Base-by-base conservation (phyloP, 179 eudicot species). In the Patellifolia procumbens region DNA sequence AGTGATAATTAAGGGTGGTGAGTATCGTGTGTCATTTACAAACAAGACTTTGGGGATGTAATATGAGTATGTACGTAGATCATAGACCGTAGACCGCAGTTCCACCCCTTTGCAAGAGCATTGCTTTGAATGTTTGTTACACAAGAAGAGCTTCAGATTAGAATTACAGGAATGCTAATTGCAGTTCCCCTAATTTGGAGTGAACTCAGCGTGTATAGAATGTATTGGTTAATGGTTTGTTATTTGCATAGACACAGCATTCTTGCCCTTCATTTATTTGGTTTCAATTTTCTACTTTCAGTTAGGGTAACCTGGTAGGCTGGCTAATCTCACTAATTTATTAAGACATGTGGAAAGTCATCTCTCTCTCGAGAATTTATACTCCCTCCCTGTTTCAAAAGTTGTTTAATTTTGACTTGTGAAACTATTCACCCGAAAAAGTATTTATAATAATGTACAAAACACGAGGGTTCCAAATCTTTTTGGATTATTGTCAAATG, bases 1-100 rank as follows among this genome's bases (percentile, higher is more conserved):
- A 13, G 28, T 37, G 61, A 13, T 34, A 13, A 17, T 55, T 55
- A 13, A 58, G 49, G 58, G 16, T 65, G 37, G 35, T 64, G 65
- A 11, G 69, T 32, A 32, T 63, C 17, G 68, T 63, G 17, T 31
- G 29, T 20, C 15, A 20, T 29, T 48, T 61, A 7, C n/a, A 42
- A 20, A 55, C 60, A 37, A 22, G 29, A 37, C 45, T 74, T 46
- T 19, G 35, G 74, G 64, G 75, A 11, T 24, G 46, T 64, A 20
- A 64, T 39, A 12, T n/a, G 51, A n/a, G 51, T 6, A 34, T n/a
- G 26, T 35, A 63, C 12, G 35, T 6, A 53, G 26, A n/a, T 2
- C n/a, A n/a, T 61, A 31, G 32, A 31, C 20, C 2, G 20, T 61
- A 29, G 15, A n/a, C n/a, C n/a, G n/a, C n/a, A n/a, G n/a, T n/a